Evolutionary conservation across 768 basidiomycete species (phyloP).

Genomic region (Kwoniella mangroviensis): DNA sequence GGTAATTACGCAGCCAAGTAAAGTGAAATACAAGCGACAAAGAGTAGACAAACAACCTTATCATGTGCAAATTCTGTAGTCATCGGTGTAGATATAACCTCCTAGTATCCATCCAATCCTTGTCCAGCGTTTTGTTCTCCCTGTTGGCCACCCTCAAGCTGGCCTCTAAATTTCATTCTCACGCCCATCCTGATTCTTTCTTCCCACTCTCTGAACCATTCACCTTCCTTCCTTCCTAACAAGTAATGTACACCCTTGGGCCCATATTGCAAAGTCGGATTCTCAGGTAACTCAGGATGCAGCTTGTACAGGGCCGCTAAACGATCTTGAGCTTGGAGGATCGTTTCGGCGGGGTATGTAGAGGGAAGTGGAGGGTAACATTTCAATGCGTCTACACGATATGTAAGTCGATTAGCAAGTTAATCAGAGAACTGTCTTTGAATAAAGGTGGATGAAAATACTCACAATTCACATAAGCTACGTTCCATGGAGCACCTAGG

Average conservation of each 20-base stretch:
- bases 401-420: conserved; percentile 1
- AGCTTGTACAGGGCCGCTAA: conserved; percentile 33
- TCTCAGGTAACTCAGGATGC: conserved; percentile 37
- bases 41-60: no score
- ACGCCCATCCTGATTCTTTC: conserved; percentile 69
- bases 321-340: conserved; percentile 31
- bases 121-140: conserved; percentile 4
- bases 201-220: conserved; percentile 82
- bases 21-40: neutral
- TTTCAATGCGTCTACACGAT: conserved; percentile 37
- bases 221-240: conserved; percentile 70
- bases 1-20: no score
- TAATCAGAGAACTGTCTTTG: neutral
- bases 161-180: conserved; percentile 40
- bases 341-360: conserved; percentile 35
- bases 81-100: no score
- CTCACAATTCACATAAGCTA: conserved; percentile 31
- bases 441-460: neutral
- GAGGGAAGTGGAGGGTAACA: conserved; percentile 43
- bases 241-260: conserved; percentile 56
- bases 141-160: conserved; percentile 32
- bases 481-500: conserved; percentile 20
- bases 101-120: conserved; percentile 36
- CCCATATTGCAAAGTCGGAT: conserved; percentile 47
- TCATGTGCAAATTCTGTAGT: no score